A percentile compares a stretch with the other conserved stretches of the same genome.
phyloP scores from a whole-genome alignment of 768 basidiomycete species.

The Gloeopeniophorella convolvens region DNA sequence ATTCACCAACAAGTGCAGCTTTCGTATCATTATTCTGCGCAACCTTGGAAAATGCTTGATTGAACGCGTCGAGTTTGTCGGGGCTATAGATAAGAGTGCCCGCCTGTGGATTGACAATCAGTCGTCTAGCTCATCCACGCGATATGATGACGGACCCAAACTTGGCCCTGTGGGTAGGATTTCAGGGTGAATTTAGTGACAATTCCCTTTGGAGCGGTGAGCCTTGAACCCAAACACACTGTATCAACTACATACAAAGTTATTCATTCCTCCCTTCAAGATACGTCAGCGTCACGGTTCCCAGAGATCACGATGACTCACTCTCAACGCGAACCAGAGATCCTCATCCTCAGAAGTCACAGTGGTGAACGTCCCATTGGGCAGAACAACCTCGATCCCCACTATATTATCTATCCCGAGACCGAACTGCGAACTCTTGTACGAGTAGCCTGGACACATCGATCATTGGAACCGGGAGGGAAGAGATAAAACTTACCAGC shows the following conservation, averaged over 20 bases:
- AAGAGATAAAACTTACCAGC: constrained; percentile 20
- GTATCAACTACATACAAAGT: constrained; percentile 34
- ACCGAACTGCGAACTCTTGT: constrained; percentile 50
- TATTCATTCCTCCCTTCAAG: constrained; percentile 48
- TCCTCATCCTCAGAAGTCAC: constrained; percentile 30
- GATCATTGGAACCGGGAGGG: too few species aligned
- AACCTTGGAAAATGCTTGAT: neutral
- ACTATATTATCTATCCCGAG: constrained; percentile 46
- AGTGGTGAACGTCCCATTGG: constrained; percentile 38
- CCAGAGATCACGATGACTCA: constrained; percentile 11
- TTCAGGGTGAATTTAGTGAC: constrained; percentile 51
- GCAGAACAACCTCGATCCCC: constrained; percentile 46
- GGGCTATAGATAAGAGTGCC: neutral
- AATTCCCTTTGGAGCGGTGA: constrained; percentile 36
- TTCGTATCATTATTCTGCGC: neutral
- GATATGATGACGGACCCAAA: constrained; percentile 40
- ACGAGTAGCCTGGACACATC: constrained; percentile 44
- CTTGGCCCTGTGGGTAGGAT: constrained; percentile 42
- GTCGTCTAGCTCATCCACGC: too few species aligned
- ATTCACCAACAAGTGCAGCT: neutral
- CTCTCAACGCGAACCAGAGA: constrained; percentile 35
- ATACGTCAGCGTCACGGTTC: neutral
- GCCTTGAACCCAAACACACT: neutral
- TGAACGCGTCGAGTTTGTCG: neutral
- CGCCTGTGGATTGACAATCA: neutral